These are phyloP conservation scores for Serendipita indica DNA, from an alignment of 768 basidiomycete species.

Conservation along the genomic window DNA sequence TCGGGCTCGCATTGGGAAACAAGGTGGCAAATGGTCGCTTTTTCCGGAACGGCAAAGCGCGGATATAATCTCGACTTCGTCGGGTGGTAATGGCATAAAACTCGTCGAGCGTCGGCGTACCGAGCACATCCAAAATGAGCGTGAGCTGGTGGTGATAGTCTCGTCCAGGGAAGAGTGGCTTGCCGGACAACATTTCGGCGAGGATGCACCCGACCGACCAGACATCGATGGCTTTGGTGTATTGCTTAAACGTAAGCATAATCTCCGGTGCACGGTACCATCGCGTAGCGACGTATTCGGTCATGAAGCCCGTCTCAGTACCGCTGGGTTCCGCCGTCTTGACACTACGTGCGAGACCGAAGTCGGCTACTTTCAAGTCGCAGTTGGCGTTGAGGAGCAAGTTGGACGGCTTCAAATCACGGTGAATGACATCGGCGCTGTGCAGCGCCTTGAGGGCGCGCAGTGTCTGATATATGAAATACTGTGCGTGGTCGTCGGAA, in stretches of 20 bases:
- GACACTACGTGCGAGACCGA: constrained; percentile 80
- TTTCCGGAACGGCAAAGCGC: constrained; percentile 93
- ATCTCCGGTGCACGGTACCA: constrained; percentile 99
- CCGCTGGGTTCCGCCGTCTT: constrained; percentile 89
- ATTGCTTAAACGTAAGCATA: constrained; percentile 97
- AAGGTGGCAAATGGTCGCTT: constrained; percentile 76
- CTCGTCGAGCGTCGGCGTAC: constrained; percentile 92
- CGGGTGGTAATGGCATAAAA: constrained; percentile 97
- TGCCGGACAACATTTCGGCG: constrained; percentile 94
- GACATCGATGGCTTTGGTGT: constrained; percentile 62
- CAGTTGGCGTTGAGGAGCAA: constrained; percentile 79
- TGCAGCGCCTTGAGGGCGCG: constrained; percentile 92
- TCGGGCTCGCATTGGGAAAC: constrained; percentile 13
- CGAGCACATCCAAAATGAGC: constrained; percentile 90
- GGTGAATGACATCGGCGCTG: constrained; percentile 89
- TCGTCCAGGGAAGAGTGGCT: constrained; percentile 93
- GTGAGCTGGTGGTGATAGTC: constrained; percentile 73
- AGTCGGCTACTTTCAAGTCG: constrained; percentile 83
- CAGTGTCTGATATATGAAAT: constrained; percentile 80
- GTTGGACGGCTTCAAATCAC: constrained; percentile 89
- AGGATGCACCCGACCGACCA: constrained; percentile 67
- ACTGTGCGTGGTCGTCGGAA: constrained; percentile 80
- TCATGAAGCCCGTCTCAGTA: constrained; percentile 97
- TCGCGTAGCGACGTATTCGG: constrained; percentile 92
- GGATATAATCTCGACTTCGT: constrained; percentile 69